phyloP scores from a whole-genome alignment of 106 monocot genomes.

The Platanthera zijinensis region DNA sequence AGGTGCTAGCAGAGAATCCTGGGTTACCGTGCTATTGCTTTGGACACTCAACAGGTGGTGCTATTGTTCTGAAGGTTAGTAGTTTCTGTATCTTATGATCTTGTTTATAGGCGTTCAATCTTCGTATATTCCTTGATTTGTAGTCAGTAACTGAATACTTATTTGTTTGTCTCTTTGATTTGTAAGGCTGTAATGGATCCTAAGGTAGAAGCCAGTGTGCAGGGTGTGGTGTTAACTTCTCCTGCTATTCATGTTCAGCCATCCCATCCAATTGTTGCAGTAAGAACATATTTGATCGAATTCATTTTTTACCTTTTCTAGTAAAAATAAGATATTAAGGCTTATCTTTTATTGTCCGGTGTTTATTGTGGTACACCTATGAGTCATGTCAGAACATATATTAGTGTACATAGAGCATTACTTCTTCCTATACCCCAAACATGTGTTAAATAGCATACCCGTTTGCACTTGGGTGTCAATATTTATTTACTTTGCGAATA shows the following conservation, averaged over 20 bases:
- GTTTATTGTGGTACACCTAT: no score
- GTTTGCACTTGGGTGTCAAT: no score
- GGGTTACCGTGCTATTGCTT: constrained; percentile 76
- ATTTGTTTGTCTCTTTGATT: background rate
- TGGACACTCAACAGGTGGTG: constrained; percentile 87
- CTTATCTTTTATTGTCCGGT: no score
- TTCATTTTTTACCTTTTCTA: background rate
- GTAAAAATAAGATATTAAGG: no score
- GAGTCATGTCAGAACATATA: no score
- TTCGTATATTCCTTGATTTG: background rate
- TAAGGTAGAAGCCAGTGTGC: constrained; percentile 33
- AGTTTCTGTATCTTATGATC: background rate
- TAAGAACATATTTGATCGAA: constrained; percentile 14
- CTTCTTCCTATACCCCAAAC: no score
- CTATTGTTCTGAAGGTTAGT: constrained; percentile 72
- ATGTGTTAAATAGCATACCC: no score
- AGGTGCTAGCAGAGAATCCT: constrained; percentile 54
- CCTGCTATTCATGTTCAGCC: constrained; percentile 81
- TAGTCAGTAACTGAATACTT: background rate
- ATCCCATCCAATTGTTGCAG: constrained; percentile 61
- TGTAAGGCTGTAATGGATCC: constrained; percentile 65
- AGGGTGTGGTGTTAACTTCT: constrained; percentile 71
- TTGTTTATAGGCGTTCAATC: background rate
- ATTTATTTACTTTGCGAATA: no score
- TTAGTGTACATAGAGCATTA: no score